Evolutionary conservation across 768 basidiomycete genomes (phyloP), one percentile per base, ranked within the genome.

Genomic region (Boletus subparvulus): DNA sequence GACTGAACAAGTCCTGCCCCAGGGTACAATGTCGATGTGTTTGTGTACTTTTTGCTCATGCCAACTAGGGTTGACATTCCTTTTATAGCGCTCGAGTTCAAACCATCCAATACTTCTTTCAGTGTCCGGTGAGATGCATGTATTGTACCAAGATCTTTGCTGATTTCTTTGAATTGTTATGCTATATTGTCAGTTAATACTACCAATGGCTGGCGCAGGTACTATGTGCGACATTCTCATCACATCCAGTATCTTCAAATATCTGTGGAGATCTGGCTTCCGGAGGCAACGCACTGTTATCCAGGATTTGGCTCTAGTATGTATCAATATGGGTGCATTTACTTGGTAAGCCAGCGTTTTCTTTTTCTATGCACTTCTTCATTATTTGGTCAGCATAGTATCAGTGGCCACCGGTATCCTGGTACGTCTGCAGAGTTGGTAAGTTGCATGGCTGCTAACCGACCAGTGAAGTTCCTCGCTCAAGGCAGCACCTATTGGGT

Each of bases 221-320:
- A 47, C 41, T 14, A 0, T 54, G 6, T 56, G 61, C 17, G 54
- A 60, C 36, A 21, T 62, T 28, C n/a, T 62, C 42, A 60, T 60
- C 33, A 52, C 55, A 32, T 30, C 2, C 6, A 33, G 42, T 10
- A 41, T 53, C 46, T 37, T 62, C 36, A 62, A 62, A 37, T 62
- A 62, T 21, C 41, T 62, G 51, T 62, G 61, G 61, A 52, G n/a
- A 42, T 52, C 61, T 28, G 48, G 51, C 19, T 55, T 61, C 36
- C 57, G 44, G 19, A 54, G 26, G 17, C 50, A 13, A n/a, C 56
- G 54, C 2, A 47, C 33, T n/a, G 41, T 36, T 13, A 50, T 61
- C 14, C 61, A 47, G 16, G 58, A 59, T 7, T n/a, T 61, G 47
- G 61, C 61, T 4, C n/a, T 55, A 26, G 35, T 61, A 13, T 59